Evolutionary conservation across 257 asterid species (phyloP), one percentile per base, ranked within the genome.

Genomic region (Prunella vulgaris): DNA sequence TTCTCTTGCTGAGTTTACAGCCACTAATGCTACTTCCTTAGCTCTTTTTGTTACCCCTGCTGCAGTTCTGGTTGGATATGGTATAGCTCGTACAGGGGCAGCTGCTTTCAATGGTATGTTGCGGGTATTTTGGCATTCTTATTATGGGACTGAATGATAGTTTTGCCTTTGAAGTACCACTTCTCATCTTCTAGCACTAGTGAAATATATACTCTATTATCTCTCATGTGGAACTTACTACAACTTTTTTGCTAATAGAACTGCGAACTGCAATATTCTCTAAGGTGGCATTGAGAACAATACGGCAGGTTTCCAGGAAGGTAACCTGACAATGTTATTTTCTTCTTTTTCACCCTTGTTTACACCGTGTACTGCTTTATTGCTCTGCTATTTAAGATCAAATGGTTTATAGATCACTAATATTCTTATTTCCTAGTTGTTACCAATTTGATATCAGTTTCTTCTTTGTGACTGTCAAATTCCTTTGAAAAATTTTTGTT

Each of bases 181-280:
- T 40, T 32, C 38, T 48, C 20, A 17, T 13, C 25, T 60, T 69
- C 13, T 61, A 48, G 20, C 20, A 20, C 38, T 20, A 56, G 22
- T 60, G 67, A 48, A 18, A 14, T 24, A 12, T 7, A 51, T 8
- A 10, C 48, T 22, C n/a, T 68, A 66, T 71, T 66, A 30, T 38
- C 56, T 35, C 75, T 24, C 65, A 22, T 46, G 58, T 71, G 73
- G 61, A 44, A 48, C 68, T 74, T 68, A 64, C 65, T 49, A 49
- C 35, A 59, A 72, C 51, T 61, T 59, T 35, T 68, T 72, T 70
- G 57, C 62, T 70, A 4, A n/a, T 82, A 93, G 99, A 93, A 86
- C 75, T 93, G 75, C 85, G 99, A 75, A 90, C 96, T 75, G 99
- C 96, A 44, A 85, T 93, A 18, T 93, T 93, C 84, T 89, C 99